Percentiles rank a stretch among this genome's conserved stretches.
phyloP scores from a whole-genome alignment of 169 alveolate species.

The Besnoitia besnoiti region DNA sequence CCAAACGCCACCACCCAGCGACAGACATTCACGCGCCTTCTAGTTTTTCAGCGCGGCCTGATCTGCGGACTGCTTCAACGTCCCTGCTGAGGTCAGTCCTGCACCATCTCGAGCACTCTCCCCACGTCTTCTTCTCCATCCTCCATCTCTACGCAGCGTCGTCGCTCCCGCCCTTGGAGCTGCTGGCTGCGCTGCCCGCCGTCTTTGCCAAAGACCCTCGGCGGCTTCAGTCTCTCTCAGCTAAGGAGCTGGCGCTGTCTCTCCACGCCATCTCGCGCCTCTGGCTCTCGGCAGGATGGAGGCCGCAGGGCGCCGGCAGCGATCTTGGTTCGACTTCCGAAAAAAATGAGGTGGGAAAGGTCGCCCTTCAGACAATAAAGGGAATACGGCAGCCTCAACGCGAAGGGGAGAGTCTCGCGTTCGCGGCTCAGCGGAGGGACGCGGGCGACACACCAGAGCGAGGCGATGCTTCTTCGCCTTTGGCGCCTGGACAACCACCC shows the following conservation, averaged over 20 bases:
- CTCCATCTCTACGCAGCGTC: slow-evolving; percentile 28
- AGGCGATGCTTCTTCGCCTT: too few relatives aligned
- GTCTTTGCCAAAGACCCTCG: background rate
- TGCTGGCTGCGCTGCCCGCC: background rate
- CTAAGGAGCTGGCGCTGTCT: background rate
- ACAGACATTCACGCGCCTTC: background rate
- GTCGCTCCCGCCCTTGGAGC: background rate
- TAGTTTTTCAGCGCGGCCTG: background rate
- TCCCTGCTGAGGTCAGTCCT: background rate
- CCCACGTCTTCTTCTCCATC: slow-evolving; percentile 2
- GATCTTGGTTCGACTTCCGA: background rate
- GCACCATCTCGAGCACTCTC: background rate
- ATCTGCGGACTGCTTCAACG: background rate
- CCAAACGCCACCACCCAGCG: too few relatives aligned
- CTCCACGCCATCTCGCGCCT: background rate
- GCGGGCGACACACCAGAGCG: too few relatives aligned
- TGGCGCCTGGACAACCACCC: too few relatives aligned
- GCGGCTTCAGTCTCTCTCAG: background rate
- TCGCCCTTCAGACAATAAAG: too few relatives aligned
- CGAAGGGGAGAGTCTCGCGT: too few relatives aligned
- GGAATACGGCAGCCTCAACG: too few relatives aligned
- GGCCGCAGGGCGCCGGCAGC: background rate
- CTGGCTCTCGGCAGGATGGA: background rate
- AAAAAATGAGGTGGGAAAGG: background rate
- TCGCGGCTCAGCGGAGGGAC: too few relatives aligned